Evolutionary conservation across 192 early-diverging fungal genomes (phyloP), one percentile per base, ranked within the genome.

Genomic region (Thamnidium elegans): DNA sequence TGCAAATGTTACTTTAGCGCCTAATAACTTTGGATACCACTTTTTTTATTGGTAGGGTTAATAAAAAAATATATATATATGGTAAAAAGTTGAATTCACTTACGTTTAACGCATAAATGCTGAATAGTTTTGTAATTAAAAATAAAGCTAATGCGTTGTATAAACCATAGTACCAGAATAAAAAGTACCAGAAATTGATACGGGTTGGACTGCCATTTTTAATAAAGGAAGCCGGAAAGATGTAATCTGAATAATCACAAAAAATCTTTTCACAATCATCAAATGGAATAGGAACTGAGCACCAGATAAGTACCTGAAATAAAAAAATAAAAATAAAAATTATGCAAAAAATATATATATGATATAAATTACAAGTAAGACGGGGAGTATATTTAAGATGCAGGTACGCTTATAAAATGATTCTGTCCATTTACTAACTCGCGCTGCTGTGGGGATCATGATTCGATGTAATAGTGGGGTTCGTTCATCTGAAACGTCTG

Each of bases 131-230:
- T 45, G 87, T 87, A 66, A 91, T 86, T 21, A 91, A 79, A 50
- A 84, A 69, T 34, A 91, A 74, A 20, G 84, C 89, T 50, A 89
- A 74, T 4, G 87, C 89, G 44, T 89, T 91, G 73, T 91, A 91
- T 7, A 83, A 55, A 15, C 89, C 89, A 72, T 86, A 91, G 77
- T 89, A 91, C 67, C 84, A 89, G 70, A 88, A 78, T 42, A 91
- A 67, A 58, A 91, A 91, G 75, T 81, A 89, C 89, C 89, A 91
- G 72, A 91, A 91, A 69, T 89, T 88, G 71, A 91, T 82, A 23
- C 79, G 52, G 15, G 65, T 70, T 5, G 81, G 64, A 3, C 65
- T 56, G 14, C 50, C 58, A 17, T 23, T 62, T 21, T 54, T 64
- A 20, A n/a, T 10, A 19, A 5, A 21, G 10, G 17, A 20, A 50